phyloP scores from a whole-genome alignment of 148 eudicot species.

The Diospyros kaki region DNA sequence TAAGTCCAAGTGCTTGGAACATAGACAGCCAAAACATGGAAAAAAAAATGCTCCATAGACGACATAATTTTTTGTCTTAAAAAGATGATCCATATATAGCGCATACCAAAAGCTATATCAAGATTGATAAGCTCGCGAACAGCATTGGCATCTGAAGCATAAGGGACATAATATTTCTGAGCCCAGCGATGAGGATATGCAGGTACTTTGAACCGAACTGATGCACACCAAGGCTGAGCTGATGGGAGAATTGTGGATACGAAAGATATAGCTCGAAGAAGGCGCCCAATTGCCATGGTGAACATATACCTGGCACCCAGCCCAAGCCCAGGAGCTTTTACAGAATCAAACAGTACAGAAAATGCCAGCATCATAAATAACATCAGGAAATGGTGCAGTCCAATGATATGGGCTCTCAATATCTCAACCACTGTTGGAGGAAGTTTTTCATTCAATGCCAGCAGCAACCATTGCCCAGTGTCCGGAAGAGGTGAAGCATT shows the following conservation, averaged over 20 bases:
- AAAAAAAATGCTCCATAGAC: background rate
- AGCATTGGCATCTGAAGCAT: conserved; percentile 68
- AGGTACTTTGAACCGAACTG: conserved; percentile 70
- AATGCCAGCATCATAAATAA: conserved; percentile 89
- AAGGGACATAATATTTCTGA: conserved; percentile 90
- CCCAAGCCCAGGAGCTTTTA: conserved; percentile 98
- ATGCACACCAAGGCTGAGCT: conserved; percentile 96
- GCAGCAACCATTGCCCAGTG: conserved; percentile 94
- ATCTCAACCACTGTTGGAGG: conserved; percentile 67
- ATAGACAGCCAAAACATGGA: background rate
- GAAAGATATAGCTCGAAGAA: conserved; percentile 77
- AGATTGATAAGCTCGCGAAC: conserved; percentile 53
- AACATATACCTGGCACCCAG: conserved; percentile 93
- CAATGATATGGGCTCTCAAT: conserved; percentile 82
- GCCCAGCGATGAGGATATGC: conserved; percentile 88
- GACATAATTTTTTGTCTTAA: too few relatives aligned
- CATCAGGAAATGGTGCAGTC: conserved; percentile 94
- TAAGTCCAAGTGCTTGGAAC: background rate
- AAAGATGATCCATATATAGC: background rate
- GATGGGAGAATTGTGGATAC: conserved; percentile 87
- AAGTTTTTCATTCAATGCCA: conserved; percentile 80
- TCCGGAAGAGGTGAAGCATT: conserved; percentile 85
- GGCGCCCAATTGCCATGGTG: conserved; percentile 90
- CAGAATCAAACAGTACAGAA: conserved; percentile 81
- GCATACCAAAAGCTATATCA: conserved; percentile 76